Conservation (phyloP, 768 basidiomycete genomes). For the Butyriboletus loyo region DNA sequence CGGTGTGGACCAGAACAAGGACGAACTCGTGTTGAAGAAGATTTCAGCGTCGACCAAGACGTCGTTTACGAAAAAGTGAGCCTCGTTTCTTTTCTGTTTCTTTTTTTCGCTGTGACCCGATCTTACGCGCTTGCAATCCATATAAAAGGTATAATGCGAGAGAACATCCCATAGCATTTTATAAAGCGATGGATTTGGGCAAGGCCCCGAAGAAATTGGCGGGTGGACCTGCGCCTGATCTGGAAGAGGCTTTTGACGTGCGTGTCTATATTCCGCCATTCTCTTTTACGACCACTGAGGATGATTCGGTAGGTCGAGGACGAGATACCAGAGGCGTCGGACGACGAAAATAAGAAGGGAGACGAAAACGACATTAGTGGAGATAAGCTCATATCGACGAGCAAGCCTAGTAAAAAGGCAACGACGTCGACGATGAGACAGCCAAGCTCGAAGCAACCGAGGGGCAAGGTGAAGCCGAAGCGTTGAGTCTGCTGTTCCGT, state of each 20-base stretch:
- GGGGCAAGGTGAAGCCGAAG: slow-evolving; percentile 20
- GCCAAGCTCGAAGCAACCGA: slow-evolving; percentile 15
- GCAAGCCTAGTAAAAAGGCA: slow-evolving; percentile 39
- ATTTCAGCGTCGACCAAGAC: slow-evolving; percentile 80
- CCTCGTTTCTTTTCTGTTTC: background rate
- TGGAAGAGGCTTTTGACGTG: slow-evolving; percentile 89
- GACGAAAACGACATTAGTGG: slow-evolving; percentile 43
- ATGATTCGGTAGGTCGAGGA: slow-evolving; percentile 41
- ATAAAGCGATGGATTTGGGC: slow-evolving; percentile 80
- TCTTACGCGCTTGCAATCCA: no score
- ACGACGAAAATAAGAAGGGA: slow-evolving; percentile 41
- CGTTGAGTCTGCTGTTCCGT: slow-evolving; percentile 1
- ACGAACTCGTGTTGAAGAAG: slow-evolving; percentile 76
- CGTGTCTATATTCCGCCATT: slow-evolving; percentile 20
- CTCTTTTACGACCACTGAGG: background rate
- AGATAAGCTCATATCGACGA: slow-evolving; percentile 59
- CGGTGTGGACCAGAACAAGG: slow-evolving; percentile 78
- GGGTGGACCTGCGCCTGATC: slow-evolving; percentile 74
- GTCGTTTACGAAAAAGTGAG: slow-evolving; percentile 81
- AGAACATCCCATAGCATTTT: slow-evolving; percentile 94
- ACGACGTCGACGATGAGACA: background rate
- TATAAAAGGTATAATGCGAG: slow-evolving; percentile 74
- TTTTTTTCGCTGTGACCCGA: background rate
- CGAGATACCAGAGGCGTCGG: slow-evolving; percentile 43
- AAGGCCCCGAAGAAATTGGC: slow-evolving; percentile 79